These are phyloP conservation scores for Peribolospora baueri DNA, from an alignment of 768 basidiomycete genomes.

Conservation along the genomic window DNA sequence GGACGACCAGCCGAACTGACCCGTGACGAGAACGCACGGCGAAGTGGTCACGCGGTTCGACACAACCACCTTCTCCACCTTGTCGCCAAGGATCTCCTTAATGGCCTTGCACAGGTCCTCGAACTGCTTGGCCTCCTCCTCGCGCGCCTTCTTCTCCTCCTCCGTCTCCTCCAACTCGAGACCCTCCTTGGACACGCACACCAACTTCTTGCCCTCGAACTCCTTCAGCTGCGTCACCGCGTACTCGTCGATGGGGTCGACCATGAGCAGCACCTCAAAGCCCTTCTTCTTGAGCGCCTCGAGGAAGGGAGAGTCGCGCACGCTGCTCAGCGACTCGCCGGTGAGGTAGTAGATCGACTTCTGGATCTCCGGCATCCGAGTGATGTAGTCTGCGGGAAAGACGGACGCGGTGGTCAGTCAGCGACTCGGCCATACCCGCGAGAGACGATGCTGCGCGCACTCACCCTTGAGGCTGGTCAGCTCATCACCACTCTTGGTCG, in stretches of 20 bases:
- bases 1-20: slow-evolving; percentile 97
- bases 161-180: slow-evolving; percentile 98
- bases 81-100: slow-evolving; percentile 96
- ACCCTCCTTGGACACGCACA: slow-evolving; percentile 96
- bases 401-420: slow-evolving; percentile 1
- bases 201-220: slow-evolving; percentile 89
- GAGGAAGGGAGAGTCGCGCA: slow-evolving; percentile 90
- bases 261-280: slow-evolving; percentile 89
- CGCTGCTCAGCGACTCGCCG: slow-evolving; percentile 77
- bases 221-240: slow-evolving; percentile 97
- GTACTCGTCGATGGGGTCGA: slow-evolving; percentile 89
- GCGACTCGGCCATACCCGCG: background rate
- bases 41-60: slow-evolving; percentile 96
- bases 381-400: slow-evolving; percentile 60
- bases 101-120: slow-evolving; percentile 74
- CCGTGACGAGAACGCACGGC: slow-evolving; percentile 55
- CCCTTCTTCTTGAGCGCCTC: slow-evolving; percentile 99
- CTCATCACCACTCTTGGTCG: slow-evolving; percentile 81
- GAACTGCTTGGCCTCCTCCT: slow-evolving; percentile 61
- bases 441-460: slow-evolving; percentile 6
- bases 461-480: slow-evolving; percentile 74
- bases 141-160: slow-evolving; percentile 78
- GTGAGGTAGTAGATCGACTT: slow-evolving; percentile 99
- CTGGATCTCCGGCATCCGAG: slow-evolving; percentile 95
- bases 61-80: slow-evolving; percentile 96